Conservation (phyloP, 2,329 filamentous ascomycete genomes). For the Penicillium sp. region DNA sequence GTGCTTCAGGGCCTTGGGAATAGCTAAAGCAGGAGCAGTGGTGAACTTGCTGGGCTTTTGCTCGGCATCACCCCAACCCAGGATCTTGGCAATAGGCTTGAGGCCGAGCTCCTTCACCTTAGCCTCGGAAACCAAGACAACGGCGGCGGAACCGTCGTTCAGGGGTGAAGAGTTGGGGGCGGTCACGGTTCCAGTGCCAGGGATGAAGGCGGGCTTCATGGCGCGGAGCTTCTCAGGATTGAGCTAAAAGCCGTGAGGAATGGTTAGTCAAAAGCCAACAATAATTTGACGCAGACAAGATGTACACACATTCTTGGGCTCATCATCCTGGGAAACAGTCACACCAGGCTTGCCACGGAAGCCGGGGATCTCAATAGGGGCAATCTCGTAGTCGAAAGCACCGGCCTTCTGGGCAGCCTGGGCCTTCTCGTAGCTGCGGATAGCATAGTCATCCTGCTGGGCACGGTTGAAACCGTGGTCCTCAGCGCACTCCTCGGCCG, state of each 20-base stretch:
- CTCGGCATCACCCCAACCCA: constrained; percentile 92
- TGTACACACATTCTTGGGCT: constrained; percentile 70
- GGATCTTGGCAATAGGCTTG: constrained; percentile 90
- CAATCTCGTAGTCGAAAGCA: constrained; percentile 75
- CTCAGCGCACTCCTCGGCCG: constrained; percentile 79
- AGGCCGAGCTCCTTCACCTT: constrained; percentile 86
- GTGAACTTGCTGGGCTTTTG: constrained; percentile 92
- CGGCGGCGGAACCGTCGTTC: constrained; percentile 84
- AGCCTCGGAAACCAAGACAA: constrained; percentile 87
- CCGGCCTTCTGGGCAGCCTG: constrained; percentile 75
- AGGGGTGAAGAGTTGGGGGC: constrained; percentile 93
- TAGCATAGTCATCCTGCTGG: constrained; percentile 90
- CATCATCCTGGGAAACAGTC: constrained; percentile 76
- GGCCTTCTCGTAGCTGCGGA: constrained; percentile 87
- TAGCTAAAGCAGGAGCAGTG: constrained; percentile 80
- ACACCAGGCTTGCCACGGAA: constrained; percentile 82
- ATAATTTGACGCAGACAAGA: not conserved
- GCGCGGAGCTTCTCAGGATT: constrained; percentile 72
- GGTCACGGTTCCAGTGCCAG: constrained; percentile 74
- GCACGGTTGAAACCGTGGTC: constrained; percentile 75
- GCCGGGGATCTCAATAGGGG: constrained; percentile 76
- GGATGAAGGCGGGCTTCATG: constrained; percentile 74
- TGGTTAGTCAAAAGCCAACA: not conserved
- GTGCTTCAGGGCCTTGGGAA: constrained; percentile 95
- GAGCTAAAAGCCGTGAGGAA: constrained; percentile 38